Conservation (phyloP, 2,329 filamentous ascomycete genomes). For the Scedosporium apiospermum region DNA sequence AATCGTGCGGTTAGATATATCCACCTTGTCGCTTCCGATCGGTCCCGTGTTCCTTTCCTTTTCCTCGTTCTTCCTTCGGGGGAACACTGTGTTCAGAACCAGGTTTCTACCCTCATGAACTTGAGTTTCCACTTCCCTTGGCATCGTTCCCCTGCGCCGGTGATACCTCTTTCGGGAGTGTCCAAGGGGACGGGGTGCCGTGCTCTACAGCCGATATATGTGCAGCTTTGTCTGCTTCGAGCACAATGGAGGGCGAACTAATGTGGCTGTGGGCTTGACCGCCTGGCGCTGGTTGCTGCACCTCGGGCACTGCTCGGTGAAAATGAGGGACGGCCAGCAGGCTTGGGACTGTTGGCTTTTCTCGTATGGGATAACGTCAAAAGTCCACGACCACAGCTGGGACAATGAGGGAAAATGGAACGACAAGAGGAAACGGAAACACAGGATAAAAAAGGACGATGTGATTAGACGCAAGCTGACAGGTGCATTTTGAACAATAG, state of each 20-base stretch:
- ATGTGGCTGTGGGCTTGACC: slow-evolving; percentile 4
- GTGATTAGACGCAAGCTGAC: not conserved
- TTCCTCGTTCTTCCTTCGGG: not conserved
- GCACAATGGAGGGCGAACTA: not conserved
- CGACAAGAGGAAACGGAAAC: not conserved
- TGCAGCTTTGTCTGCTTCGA: not conserved
- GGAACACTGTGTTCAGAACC: not conserved
- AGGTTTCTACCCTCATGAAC: not conserved
- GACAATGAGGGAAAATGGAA: not conserved
- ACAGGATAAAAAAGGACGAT: not conserved
- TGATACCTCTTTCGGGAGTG: not conserved
- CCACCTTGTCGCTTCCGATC: not conserved
- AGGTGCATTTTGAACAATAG: slow-evolving; percentile 18
- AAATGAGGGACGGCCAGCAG: not conserved
- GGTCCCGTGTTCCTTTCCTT: not conserved
- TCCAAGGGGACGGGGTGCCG: not conserved
- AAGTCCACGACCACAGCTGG: not conserved
- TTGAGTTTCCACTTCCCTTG: not conserved
- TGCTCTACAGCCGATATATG: not conserved
- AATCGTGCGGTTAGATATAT: not conserved
- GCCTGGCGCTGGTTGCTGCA: slow-evolving; percentile 5
- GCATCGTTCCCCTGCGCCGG: not conserved
- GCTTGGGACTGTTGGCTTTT: not conserved
- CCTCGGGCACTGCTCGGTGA: slow-evolving; percentile 5
- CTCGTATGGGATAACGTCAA: not conserved